These are phyloP conservation scores for Trichoderma breve DNA, from an alignment of 2,329 filamentous ascomycete species.

Conservation along the genomic window DNA sequence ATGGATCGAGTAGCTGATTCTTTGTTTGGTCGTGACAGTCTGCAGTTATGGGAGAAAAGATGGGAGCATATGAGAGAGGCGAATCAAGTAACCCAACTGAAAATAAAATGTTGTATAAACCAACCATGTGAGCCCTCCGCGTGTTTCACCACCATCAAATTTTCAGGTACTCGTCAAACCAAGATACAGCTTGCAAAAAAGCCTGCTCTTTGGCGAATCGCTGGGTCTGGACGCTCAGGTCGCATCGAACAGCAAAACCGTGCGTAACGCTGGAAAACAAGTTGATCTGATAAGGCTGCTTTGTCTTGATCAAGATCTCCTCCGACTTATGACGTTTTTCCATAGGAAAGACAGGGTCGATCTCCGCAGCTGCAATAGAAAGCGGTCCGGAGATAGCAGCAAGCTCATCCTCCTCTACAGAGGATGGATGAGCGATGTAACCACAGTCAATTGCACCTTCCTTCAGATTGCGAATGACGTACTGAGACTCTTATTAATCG, in stretches of 20 bases:
- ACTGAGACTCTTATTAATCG: conserved; percentile 40
- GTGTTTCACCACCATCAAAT: too few relatives aligned
- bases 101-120: too few relatives aligned
- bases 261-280: conserved; percentile 70
- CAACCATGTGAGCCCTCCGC: too few relatives aligned
- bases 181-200: conserved; percentile 71
- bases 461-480: conserved; percentile 63
- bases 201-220: conserved; percentile 79
- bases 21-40: too few relatives aligned
- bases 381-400: conserved; percentile 63
- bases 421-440: conserved; percentile 74
- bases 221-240: conserved; percentile 54
- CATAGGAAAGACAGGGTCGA: conserved; percentile 62
- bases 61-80: too few relatives aligned
- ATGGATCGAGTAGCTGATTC: too few relatives aligned
- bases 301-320: conserved; percentile 54
- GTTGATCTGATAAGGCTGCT: conserved; percentile 70
- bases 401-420: conserved; percentile 67
- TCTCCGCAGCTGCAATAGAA: conserved; percentile 64
- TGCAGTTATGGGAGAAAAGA: too few relatives aligned
- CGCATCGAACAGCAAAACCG: conserved; percentile 71
- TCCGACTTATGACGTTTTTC: conserved; percentile 65
- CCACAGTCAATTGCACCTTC: conserved; percentile 63
- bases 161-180: conserved; percentile 59
- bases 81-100: too few relatives aligned